Evolutionary conservation across 2,329 filamentous ascomycete genomes (phyloP).

Genomic region (Amphichorda felina): DNA sequence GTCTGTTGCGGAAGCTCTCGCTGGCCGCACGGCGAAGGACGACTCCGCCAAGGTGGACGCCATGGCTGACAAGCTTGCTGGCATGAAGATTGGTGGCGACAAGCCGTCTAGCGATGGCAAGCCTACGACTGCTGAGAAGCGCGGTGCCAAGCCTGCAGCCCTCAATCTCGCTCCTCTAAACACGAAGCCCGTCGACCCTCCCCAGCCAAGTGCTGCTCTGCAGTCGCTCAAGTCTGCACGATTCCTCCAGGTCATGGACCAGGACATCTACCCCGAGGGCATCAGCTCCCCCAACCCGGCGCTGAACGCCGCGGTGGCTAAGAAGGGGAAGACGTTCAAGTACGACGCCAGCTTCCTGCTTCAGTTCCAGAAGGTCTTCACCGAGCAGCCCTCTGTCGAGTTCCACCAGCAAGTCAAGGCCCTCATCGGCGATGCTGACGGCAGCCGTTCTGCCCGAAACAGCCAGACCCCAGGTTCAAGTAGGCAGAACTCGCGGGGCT

Average conservation of each 20-base stretch:
- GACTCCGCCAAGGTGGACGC: conserved; percentile 23
- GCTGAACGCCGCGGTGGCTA: conserved; percentile 67
- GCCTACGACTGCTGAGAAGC: conserved; percentile 50
- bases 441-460: conserved; percentile 44
- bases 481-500: conserved; percentile 39
- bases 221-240: conserved; percentile 87
- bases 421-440: conserved; percentile 68
- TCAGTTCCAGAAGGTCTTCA: conserved; percentile 93
- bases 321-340: conserved; percentile 76
- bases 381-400: conserved; percentile 88
- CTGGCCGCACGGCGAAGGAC: conserved; percentile 23
- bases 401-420: conserved; percentile 86
- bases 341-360: conserved; percentile 94
- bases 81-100: conserved; percentile 33
- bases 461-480: conserved; percentile 40
- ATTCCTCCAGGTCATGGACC: conserved; percentile 69
- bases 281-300: conserved; percentile 87
- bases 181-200: conserved; percentile 76
- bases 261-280: conserved; percentile 70
- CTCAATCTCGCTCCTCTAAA: conserved; percentile 78
- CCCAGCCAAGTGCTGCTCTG: conserved; percentile 86
- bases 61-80: conserved; percentile 36
- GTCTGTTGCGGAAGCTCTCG: conserved; percentile 39
- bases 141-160: conserved; percentile 62
- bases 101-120: conserved; percentile 30